Percentiles rank a stretch among this genome's conserved stretches.
These are phyloP conservation scores for Leccinum disarticulatum DNA, from an alignment of 768 basidiomycete genomes.

Conservation along the genomic window DNA sequence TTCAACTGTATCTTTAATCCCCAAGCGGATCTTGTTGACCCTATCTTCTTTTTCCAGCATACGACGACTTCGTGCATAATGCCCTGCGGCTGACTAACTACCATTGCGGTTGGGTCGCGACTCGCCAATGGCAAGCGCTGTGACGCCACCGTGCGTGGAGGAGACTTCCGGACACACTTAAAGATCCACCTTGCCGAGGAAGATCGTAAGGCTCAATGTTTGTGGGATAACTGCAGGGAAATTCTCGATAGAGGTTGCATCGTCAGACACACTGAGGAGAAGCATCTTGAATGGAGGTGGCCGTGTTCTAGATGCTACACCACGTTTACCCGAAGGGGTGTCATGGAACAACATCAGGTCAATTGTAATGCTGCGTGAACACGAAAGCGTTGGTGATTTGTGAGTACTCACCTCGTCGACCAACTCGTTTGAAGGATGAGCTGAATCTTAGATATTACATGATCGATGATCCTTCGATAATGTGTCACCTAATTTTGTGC, in stretches of 20 bases:
- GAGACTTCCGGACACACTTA: conserved; percentile 18
- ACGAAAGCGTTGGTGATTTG: background rate
- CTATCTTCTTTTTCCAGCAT: conserved; percentile 7
- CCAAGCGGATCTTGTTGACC: background rate
- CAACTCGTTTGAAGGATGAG: background rate
- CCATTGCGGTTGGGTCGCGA: conserved; percentile 10
- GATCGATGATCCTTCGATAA: background rate
- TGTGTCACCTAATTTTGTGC: background rate
- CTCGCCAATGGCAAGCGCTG: conserved; percentile 11
- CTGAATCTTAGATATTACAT: conserved; percentile 6
- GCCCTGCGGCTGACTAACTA: background rate
- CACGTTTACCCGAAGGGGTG: conserved; percentile 20
- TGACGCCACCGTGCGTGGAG: conserved; percentile 5
- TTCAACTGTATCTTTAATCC: conserved; percentile 1
- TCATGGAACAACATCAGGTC: conserved; percentile 16
- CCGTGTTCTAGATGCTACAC: conserved; percentile 19
- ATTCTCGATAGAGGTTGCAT: too few species aligned
- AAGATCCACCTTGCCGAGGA: conserved; percentile 12
- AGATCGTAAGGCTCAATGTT: conserved; percentile 5
- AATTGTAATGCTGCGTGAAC: conserved; percentile 7
- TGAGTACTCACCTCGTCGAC: background rate
- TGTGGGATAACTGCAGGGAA: conserved; percentile 7
- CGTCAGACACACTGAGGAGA: conserved; percentile 25
- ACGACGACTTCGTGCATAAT: background rate
- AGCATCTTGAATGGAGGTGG: conserved; percentile 18